Evolutionary conservation across 164 flowering plant genomes (phyloP).

Genomic region (Magnolia changhungtana): DNA sequence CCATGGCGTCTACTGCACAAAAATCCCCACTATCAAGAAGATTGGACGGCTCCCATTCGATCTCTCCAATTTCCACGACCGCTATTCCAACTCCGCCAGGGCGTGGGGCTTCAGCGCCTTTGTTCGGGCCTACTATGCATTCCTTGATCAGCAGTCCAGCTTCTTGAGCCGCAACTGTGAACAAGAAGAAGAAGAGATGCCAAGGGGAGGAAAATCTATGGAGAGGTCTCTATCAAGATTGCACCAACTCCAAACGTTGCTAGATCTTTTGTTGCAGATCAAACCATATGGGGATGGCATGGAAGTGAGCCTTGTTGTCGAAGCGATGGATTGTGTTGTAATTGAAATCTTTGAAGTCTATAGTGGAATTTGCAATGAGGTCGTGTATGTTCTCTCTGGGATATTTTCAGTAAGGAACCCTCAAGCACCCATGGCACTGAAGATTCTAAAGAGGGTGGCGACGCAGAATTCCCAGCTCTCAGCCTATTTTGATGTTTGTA

Average conservation of each 20-base stretch:
- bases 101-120: constrained; percentile 45
- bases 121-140: constrained; percentile 58
- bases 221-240: constrained; percentile 31
- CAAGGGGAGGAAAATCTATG: background rate
- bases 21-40: constrained; percentile 30
- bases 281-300: constrained; percentile 32
- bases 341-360: constrained; percentile 73
- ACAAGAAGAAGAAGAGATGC: background rate
- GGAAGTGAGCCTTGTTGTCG: constrained; percentile 35
- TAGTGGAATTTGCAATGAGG: constrained; percentile 49
- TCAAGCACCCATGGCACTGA: constrained; percentile 56
- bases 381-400: constrained; percentile 41
- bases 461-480: constrained; percentile 49
- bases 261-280: constrained; percentile 58
- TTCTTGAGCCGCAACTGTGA: constrained; percentile 4
- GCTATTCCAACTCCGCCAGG: constrained; percentile 17
- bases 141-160: constrained; percentile 51
- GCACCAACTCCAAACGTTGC: constrained; percentile 46
- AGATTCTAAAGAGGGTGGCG: constrained; percentile 46
- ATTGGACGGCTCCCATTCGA: constrained; percentile 79
- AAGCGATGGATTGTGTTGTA: constrained; percentile 70
- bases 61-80: constrained; percentile 56
- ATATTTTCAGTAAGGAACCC: constrained; percentile 34
- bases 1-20: constrained; percentile 62
- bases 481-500: constrained; percentile 52